A percentile compares a stretch with the other conserved stretches of the same genome.
Conservation (phyloP, 805 yeast genomes). For the Candida khao-thaluensis region DNA sequence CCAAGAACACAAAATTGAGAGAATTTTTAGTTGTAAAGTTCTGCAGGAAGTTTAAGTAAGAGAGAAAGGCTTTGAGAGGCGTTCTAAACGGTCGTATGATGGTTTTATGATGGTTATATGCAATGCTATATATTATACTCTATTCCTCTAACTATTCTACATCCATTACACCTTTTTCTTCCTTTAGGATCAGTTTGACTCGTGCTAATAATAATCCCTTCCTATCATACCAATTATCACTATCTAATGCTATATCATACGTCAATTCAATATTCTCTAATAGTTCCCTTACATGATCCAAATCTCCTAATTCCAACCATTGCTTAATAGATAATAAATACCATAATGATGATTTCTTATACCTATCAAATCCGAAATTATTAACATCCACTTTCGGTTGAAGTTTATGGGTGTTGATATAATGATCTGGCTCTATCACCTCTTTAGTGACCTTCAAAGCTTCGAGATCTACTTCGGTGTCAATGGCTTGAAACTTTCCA, state of each 20-base stretch:
- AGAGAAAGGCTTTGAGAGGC: too few relatives aligned
- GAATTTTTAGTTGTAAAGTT: too few relatives aligned
- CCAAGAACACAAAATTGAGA: too few relatives aligned
- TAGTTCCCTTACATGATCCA: conserved; percentile 25
- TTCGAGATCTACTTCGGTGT: conserved; percentile 12
- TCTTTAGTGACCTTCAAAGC: background rate
- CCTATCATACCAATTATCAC: conserved; percentile 34
- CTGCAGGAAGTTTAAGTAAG: too few relatives aligned
- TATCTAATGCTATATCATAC: conserved; percentile 19
- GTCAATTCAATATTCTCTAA: conserved; percentile 26
- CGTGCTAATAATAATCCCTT: conserved; percentile 28
- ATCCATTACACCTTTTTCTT: too few relatives aligned
- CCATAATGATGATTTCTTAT: conserved; percentile 78
- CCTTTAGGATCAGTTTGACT: too few relatives aligned
- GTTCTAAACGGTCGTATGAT: too few relatives aligned
- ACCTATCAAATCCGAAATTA: conserved; percentile 55
- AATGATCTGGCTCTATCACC: conserved; percentile 15
- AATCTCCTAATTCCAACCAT: conserved; percentile 44
- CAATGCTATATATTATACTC: too few relatives aligned
- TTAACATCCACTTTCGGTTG: conserved; percentile 34
- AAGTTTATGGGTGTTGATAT: conserved; percentile 37
- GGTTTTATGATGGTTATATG: too few relatives aligned
- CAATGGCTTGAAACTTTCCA: conserved; percentile 40
- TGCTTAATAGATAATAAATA: conserved; percentile 69
- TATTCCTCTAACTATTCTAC: too few relatives aligned